Conservation (phyloP, 73 alveolate species). For the Paramecium biaurelia region DNA sequence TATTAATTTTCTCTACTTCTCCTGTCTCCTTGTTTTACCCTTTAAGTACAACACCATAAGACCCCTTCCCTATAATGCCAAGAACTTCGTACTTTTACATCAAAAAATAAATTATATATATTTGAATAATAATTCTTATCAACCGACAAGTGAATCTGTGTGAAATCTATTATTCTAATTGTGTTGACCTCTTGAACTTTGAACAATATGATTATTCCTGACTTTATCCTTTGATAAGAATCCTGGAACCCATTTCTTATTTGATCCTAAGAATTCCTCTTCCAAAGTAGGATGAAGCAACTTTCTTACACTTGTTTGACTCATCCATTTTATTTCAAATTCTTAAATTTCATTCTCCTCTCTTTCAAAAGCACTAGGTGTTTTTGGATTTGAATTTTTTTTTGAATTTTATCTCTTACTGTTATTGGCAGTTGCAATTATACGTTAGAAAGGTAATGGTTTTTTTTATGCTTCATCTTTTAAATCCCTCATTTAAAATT, state of each 20-base stretch:
- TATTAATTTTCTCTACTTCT: conserved; percentile 6
- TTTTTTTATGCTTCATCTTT: background rate
- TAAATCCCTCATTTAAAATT: background rate
- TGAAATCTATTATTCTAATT: background rate
- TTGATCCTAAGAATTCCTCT: conserved; percentile 9
- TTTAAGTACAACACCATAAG: conserved; percentile 74
- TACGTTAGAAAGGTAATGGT: background rate
- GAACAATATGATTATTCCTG: background rate
- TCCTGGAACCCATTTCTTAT: conserved; percentile 48
- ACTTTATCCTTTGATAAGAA: background rate
- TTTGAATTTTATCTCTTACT: background rate
- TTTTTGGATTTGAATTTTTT: background rate
- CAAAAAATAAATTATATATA: background rate
- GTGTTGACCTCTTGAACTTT: background rate
- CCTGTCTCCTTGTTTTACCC: conserved; percentile 75
- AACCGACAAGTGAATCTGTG: conserved; percentile 1
- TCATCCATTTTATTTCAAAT: background rate
- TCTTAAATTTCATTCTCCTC: background rate
- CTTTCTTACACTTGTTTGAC: background rate
- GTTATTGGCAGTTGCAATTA: background rate
- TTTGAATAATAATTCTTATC: conserved; percentile 6
- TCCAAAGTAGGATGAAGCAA: conserved; percentile 50
- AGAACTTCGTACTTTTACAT: background rate
- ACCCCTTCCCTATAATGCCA: conserved; percentile 64
- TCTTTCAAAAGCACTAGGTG: background rate